Base-by-base conservation (phyloP, 345 rosid genomes). In the Crucihimalaya himalaica region DNA sequence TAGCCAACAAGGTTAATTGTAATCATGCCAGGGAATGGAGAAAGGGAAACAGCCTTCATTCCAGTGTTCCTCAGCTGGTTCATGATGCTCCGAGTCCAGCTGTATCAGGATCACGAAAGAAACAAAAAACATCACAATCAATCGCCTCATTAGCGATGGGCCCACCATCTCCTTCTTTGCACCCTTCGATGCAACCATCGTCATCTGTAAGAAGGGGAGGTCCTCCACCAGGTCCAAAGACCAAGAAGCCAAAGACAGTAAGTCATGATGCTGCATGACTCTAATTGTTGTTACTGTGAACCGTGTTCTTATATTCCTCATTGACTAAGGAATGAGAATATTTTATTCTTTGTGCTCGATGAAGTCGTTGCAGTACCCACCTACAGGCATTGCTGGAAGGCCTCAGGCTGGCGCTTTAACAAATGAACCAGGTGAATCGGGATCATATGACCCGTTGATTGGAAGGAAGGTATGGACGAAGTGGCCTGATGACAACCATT, bases 401-500 rank as follows among this genome's bases (percentile, higher is more conserved):
- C 74, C 83, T 48, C 93, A 81, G 73, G 85, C 84, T 71, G 84
- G 83, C 42, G 77, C 86, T 63, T 83, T 86, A 60, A 63, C 86
- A 15, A 89, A 86, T 78, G 92, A 81, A 76, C 81, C 92, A 73
- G 88, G 90, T 66, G 88, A 84, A 64, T 79, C 89, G 25, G 81
- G 87, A 68, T 77, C 86, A 32, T 84, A 69, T 75, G 90, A 91
- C 79, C 86, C 87, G 21, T 83, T 92, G 67, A 74, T 95, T 66
- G 97, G 96, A 70, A 87, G 78, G 82, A 89, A 89, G 87, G 96
- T 94, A 40, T 91, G 97, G 98, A 94, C 95, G 48, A 86, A 91
- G 76, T 94, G 98, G 98, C 98, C 98, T 40, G 96, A 84, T 51
- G 98, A 93, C 77, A 88, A 91, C 76, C 81, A 84, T 78, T 93